phyloP scores from a whole-genome alignment of 495 filamentous ascomycete species.

The Aspergillus incahuasiensis region DNA sequence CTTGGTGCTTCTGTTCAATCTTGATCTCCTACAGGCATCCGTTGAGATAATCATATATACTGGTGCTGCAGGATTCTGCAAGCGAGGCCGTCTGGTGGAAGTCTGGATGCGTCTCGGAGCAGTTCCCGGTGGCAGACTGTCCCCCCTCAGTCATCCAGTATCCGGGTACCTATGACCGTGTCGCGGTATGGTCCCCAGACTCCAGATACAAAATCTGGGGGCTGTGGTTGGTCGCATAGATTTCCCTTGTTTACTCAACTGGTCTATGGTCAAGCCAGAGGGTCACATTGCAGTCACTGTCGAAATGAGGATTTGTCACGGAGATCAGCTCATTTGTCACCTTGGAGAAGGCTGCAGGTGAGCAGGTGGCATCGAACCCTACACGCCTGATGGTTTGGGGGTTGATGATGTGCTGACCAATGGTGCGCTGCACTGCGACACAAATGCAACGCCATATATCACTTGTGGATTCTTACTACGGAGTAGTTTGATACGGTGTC shows the following conservation, averaged over 20 bases:
- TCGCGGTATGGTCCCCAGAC: slow-evolving; percentile 97
- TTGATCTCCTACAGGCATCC: slow-evolving; percentile 75
- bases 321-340: slow-evolving; percentile 86
- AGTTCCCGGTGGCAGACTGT: slow-evolving; percentile 94
- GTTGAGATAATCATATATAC: slow-evolving; percentile 94
- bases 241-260: slow-evolving; percentile 78
- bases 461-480: slow-evolving; percentile 98
- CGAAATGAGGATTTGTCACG: slow-evolving; percentile 82
- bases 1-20: slow-evolving; percentile 61
- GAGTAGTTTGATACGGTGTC: too few relatives aligned
- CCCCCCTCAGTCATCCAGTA: slow-evolving; percentile 97
- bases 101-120: slow-evolving; percentile 83
- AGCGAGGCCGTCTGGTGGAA: slow-evolving; percentile 71
- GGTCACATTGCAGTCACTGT: slow-evolving; percentile 82
- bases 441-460: slow-evolving; percentile 96
- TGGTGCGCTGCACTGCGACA: slow-evolving; percentile 67
- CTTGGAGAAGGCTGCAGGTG: slow-evolving; percentile 80
- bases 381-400: slow-evolving; percentile 72
- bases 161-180: slow-evolving; percentile 78
- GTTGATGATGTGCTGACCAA: slow-evolving; percentile 74
- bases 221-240: slow-evolving; percentile 89
- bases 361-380: slow-evolving; percentile 97
- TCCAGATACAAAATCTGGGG: slow-evolving; percentile 82
- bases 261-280: slow-evolving; percentile 93
- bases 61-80: slow-evolving; percentile 70